Evolutionary conservation across 129 eudicot genomes (phyloP).

Genomic region (Lonicera japonica): DNA sequence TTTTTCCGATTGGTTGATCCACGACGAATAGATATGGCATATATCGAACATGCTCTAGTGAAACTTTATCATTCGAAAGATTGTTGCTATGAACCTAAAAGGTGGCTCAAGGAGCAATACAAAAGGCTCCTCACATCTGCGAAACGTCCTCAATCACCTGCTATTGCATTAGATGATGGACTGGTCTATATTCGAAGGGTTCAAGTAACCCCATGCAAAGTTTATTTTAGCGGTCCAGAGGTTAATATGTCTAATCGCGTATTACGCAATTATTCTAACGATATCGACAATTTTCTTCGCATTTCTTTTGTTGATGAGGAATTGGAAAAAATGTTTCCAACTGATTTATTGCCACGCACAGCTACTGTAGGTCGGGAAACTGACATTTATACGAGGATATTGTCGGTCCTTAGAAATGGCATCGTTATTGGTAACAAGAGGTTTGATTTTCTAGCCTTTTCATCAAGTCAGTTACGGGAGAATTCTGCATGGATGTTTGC

Average conservation of each 20-base stretch:
- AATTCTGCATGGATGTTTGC: slow-evolving; percentile 93
- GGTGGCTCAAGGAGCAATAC: slow-evolving; percentile 52
- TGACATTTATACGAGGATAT: slow-evolving; percentile 45
- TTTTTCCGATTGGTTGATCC: slow-evolving; percentile 70
- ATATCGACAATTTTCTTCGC: slow-evolving; percentile 71
- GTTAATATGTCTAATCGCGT: slow-evolving; percentile 76
- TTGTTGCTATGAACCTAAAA: slow-evolving; percentile 74
- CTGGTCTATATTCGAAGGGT: slow-evolving; percentile 72
- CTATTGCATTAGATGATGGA: slow-evolving; percentile 59
- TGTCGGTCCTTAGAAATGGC: slow-evolving; percentile 49
- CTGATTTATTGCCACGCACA: slow-evolving; percentile 58
- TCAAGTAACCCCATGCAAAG: slow-evolving; percentile 75
- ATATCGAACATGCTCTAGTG: slow-evolving; percentile 61
- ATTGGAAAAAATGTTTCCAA: slow-evolving; percentile 54
- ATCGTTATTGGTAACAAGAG: slow-evolving; percentile 58
- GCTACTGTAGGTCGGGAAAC: slow-evolving; percentile 33
- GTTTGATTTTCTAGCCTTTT: slow-evolving; percentile 84
- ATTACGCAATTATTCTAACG: slow-evolving; percentile 35
- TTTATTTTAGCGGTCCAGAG: slow-evolving; percentile 80
- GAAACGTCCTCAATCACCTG: slow-evolving; percentile 31
- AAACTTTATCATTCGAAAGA: slow-evolving; percentile 48
- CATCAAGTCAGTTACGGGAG: slow-evolving; percentile 82
- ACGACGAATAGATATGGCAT: slow-evolving; percentile 11
- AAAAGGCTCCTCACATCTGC: slow-evolving; percentile 21
- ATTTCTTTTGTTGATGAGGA: slow-evolving; percentile 84